These are phyloP conservation scores for Sordariomycetes sp. DNA, from an alignment of 2,329 filamentous ascomycete species.

Conservation along the genomic window DNA sequence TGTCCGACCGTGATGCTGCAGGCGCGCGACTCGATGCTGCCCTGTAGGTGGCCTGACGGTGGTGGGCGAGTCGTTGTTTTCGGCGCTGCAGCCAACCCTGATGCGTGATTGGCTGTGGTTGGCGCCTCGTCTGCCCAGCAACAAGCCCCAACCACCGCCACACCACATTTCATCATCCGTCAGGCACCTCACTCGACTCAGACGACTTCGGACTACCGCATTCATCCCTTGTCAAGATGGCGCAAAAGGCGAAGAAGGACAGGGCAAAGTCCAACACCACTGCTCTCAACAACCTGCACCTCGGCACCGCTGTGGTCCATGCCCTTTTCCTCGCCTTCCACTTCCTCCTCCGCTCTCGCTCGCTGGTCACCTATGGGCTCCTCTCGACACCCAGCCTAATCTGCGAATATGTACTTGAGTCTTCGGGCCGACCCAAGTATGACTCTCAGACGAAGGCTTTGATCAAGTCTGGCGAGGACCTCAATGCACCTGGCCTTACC, in stretches of 20 bases:
- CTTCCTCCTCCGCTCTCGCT: slow-evolving; percentile 56
- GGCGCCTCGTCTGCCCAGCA: slow-evolving; percentile 1
- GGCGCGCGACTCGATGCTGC: too few species aligned
- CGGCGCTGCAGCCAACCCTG: neutral
- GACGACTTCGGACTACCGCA: too few species aligned
- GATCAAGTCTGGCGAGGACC: slow-evolving; percentile 73
- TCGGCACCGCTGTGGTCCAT: slow-evolving; percentile 66
- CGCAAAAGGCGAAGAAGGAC: slow-evolving; percentile 55
- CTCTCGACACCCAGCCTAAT: slow-evolving; percentile 66
- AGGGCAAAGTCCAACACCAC: slow-evolving; percentile 69
- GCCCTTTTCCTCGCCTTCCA: slow-evolving; percentile 64
- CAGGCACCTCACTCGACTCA: neutral
- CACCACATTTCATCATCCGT: neutral
- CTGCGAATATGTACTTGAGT: slow-evolving; percentile 81
- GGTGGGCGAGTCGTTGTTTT: too few species aligned
- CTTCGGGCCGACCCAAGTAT: slow-evolving; percentile 69
- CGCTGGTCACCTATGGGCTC: slow-evolving; percentile 58
- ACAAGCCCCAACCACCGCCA: too few species aligned
- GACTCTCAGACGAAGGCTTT: slow-evolving; percentile 56
- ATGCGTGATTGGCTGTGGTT: too few species aligned
- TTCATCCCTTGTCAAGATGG: too few species aligned
- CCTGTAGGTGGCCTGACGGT: too few species aligned
- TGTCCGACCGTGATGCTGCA: too few species aligned
- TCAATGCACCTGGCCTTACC: slow-evolving; percentile 78
- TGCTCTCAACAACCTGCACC: slow-evolving; percentile 72